Base-by-base conservation (phyloP, 2,329 filamentous ascomycete genomes). In the Pezicula rhizophila region DNA sequence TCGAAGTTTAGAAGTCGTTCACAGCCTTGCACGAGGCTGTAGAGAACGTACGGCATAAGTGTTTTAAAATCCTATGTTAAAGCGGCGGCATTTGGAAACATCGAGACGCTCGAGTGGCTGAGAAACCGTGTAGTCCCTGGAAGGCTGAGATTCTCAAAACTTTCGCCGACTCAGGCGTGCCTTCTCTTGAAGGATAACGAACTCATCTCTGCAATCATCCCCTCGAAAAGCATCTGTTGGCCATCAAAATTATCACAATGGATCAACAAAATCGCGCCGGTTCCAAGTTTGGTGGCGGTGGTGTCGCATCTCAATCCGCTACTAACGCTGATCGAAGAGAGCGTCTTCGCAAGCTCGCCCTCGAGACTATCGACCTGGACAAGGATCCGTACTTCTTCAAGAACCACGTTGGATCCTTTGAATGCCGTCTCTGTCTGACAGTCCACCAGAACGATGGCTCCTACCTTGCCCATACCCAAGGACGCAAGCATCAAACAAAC, bases 301-400 rank as follows among this genome's bases (percentile, higher is more conserved):
- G 93, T 69, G 91, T 97, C 60, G 93, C 93, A 68, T 96, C 91
- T 5, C 83, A 89, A 64, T 91, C 86, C 62, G 89, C 90, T 51
- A 95, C 90, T 54, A 97, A 97, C 70, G 92, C 93, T 57, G 93
- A 97, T 79, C 89, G 93, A 51, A 89, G 93, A 67, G 93, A 99
- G 70, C 91, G 93, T 55, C 85, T 99, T 35, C 90, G 92, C 69
- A 96, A 96, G 75, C 90, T 99, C 65, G 93, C 93, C 50, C 88
- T 99, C 64, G 93, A 99, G 73, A 95, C 90, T 48, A 99, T 99
- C 77, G 92, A 97, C 74, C 87, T 97, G 55, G 93, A 97, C 73
- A 97, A 96, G 73, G 93, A 99, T 73, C 93, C 93, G 0, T 99
- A 97, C 80, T 96, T 97, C 77, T 99, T 99, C 84, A 95, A 95